Evolutionary conservation across 768 basidiomycete genomes (phyloP).

Genomic region (Calocybe cyanea): DNA sequence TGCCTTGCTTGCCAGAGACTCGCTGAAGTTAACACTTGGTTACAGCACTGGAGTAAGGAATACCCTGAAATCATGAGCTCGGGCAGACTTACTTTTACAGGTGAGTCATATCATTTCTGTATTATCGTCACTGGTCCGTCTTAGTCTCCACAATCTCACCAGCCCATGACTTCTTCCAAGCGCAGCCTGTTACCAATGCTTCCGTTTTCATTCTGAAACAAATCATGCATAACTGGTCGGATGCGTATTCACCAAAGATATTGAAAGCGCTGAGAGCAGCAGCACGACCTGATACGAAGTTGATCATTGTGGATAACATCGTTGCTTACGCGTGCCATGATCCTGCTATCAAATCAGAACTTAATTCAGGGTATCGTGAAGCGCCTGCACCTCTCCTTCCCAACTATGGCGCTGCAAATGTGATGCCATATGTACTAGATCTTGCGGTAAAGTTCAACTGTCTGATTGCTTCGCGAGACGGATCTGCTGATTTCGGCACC

Average conservation of each 20-base stretch:
- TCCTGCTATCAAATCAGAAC: not conserved
- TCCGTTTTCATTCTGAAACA: slow-evolving; percentile 16
- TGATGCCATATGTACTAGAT: slow-evolving; percentile 10
- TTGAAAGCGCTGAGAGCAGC: slow-evolving; percentile 29
- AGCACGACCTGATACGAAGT: slow-evolving; percentile 27
- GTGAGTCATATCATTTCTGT: not conserved
- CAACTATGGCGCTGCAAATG: slow-evolving; percentile 10
- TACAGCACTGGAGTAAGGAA: not conserved
- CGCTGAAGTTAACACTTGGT: not conserved
- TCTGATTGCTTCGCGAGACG: not conserved
- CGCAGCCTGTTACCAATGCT: not conserved
- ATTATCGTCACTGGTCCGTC: too few species aligned
- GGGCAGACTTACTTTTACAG: not conserved
- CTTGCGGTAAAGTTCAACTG: not conserved
- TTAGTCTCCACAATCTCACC: not conserved
- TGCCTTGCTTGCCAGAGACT: not conserved
- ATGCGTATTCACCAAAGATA: slow-evolving; percentile 25
- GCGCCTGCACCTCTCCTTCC: slow-evolving; percentile 8
- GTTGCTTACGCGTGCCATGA: slow-evolving; percentile 24
- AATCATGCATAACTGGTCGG: slow-evolving; percentile 38
- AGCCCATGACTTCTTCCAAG: not conserved
- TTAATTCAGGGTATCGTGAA: not conserved
- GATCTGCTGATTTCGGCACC: not conserved
- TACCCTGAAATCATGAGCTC: not conserved
- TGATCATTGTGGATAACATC: slow-evolving; percentile 35